Evolutionary conservation across 2,329 filamentous ascomycete species (phyloP), one percentile per base, ranked within the genome.

Genomic region (Pezicula rhizophila): DNA sequence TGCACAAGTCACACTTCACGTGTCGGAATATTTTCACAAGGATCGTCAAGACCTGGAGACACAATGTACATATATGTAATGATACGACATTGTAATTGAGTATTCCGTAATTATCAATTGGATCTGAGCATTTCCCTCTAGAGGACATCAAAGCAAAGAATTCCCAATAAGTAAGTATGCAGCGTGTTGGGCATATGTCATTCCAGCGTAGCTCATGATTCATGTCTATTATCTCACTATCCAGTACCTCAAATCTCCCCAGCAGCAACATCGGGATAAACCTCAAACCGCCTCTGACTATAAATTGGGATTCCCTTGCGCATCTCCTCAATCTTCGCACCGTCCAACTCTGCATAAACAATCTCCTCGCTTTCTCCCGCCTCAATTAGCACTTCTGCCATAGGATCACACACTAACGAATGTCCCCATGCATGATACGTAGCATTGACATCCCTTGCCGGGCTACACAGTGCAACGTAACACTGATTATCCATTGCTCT

Each of bases 401-500:
- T 87, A 2, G 93, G 92, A 65, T 96, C 89, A 6, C 87, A 84
- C 47, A 97, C 75, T 74, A 96, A 74, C 59, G 85, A 95, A 67
- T 99, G 93, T 0, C 93, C 93, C 78, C 84, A 99, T 1, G 93
- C 92, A 63, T 91, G 83, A 66, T 99, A 99, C 5, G 77, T 76
- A 0, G 89, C 88, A 38, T 67, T 64, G 74, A 83, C 76, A 67
- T 95, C 89, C 52, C 92, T 77, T 28, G 92, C 90, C 1, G 93
- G 93, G 64, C 87, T 93, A 71, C 93, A 99, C 66, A 99, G 70
- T 31, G 84, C 93, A 11, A 97, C 90, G 67, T 95, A 97, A 8
- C 95, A 73, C 74, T 99, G 90, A 65, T 97, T 97, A 64, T 99
- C 92, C 59, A 95, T 78, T 5, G 92, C 93, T 53, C 93, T 76